Base-by-base conservation (phyloP, 495 filamentous ascomycete species). In the Penicillium daleae region DNA sequence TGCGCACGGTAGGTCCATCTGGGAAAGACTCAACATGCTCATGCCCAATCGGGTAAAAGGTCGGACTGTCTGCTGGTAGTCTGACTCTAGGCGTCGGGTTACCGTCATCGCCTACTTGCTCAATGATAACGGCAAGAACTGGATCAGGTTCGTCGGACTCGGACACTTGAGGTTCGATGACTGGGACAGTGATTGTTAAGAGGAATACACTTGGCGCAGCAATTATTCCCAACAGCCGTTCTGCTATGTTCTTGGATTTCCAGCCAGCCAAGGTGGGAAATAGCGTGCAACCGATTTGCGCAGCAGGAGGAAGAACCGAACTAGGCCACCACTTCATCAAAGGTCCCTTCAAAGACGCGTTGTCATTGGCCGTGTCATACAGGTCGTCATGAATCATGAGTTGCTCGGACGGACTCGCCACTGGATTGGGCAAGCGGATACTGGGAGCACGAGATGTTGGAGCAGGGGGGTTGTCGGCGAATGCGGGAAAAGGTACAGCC, bases 161-260 rank as follows among this genome's bases (percentile, higher is more conserved):
- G 2, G 81, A 74, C 4, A 82, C 81, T 12, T 84, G 79, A 9
- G 82, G 74, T 40, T 98, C 92, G 9, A 97, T 87, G 0, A 98
- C 92, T 4, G 96, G 96, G n/a, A 99, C 72, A 0, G 96, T 98
- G 35, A 95, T 87, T 0, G 93, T 93, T 12, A 99, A 82, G 6
- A 97, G 79, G 56, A 99, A 93, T 31, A 98, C 90, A 67, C 89
- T 96, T 5, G 95, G 92, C 3, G 91, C 89, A 6, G 93, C 91
- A 57, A 95, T 78, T 13, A 96, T 61, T 26, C 92, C 91, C 17
- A 97, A 71, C 17, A 90, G 65, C 62, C 90, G 93, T 62, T 91
- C 93, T 85, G 87, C 90, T 21, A 89, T 75, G 10, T 73, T 83
- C 72, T 97, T 98, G 3, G 88, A 84, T 52, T 74, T 78, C 90